Evolutionary conservation across 306 rosid genomes (phyloP), one percentile per base, ranked within the genome.

Genomic region (Begonia fuchsioides): DNA sequence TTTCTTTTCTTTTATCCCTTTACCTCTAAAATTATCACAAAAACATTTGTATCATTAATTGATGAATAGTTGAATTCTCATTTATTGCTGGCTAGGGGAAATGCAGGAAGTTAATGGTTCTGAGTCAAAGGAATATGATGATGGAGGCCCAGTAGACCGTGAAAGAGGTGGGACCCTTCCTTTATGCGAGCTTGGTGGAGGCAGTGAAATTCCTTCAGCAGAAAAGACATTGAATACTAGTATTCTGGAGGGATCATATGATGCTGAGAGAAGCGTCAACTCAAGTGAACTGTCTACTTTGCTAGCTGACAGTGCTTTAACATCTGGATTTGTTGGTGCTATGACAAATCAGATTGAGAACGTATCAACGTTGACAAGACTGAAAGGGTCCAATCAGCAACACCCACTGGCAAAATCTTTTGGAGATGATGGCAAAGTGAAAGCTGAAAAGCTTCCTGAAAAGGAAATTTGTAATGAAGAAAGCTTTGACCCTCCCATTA

Each of bases 11-110:
- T 26, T 26, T 26, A 26, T 26, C 35, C 8, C 0, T 26, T 26
- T 26, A 6, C 12, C 7, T n/a, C 12, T 50, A 16, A 43, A 57
- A 52, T 14, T 57, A 51, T 38, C 52, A 56, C 59, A 52, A 52
- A 59, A 19, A 56, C 48, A 35, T 55, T 52, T 69, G 60, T 62
- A 70, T 39, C n/a, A n/a, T n/a, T n/a, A n/a, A 75, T 75, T 74
- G 67, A 57, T 72, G 59, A 76, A 64, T 83, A 71, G 74, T 74
- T 79, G 62, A 74, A 72, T 74, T 70, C 92, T 79, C 84, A 72
- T 79, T 71, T 79, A 69, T 79, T 79, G 62, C 81, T 85, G 78
- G 95, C 64, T 81, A 83, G 93, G 95, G 77, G 67, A 81, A 73
- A 80, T 80, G 94, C 95, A 78, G 93, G 93, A 79, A 69, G 79